Base-by-base conservation (phyloP, 805 yeast genomes). In the Candida silvatica region DNA sequence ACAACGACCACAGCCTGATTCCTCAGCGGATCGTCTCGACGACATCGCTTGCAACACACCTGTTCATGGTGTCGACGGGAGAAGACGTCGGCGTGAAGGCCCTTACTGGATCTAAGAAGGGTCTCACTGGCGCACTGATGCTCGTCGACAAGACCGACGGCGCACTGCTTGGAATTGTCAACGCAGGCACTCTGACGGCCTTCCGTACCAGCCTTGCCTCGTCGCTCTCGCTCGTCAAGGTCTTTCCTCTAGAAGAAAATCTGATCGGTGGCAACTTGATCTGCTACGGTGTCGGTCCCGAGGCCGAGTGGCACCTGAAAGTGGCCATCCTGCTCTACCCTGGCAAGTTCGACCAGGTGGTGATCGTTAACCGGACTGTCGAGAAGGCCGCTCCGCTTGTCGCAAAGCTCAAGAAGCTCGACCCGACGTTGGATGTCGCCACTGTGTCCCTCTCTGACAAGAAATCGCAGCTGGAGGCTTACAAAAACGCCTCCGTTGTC, bases 1-100 rank as follows among this genome's bases (percentile, higher is more conserved):
- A 64, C 11, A 22, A 51, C 2, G 65, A 70, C 42, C 71, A 70
- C 3, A 45, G 62, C 1, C 49, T 67, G 16, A 67, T 74, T 15
- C 84, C 84, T 3, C 73, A 67, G 27, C 56, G 84, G 45, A 71
- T 67, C 4, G 76, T 71, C 5, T 49, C 64, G 29, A 45, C 48
- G 20, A 52, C 70, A 43, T 50, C 64, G 30, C 54, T 59, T 41
- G 51, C 71, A 3, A 61, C 69, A 2, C 82, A 77, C 49, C 46
- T 78, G 20, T 75, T 74, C 52, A 78, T 78, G 85, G 80, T 82
- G 3, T 70, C 80, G n/a, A 62, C 71, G 4, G 74, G 74, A 12
- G 63, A 67, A 4, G 46, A 54, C 20, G 76, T 70, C 11, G 85
- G 85, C 7, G 59, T 78, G 45, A 78, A 78, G 54, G 69, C 77